A percentile compares a stretch with the other conserved stretches of the same genome.
phyloP scores from a whole-genome alignment of 305 asterid genomes.

The Fraxinus velutina region DNA sequence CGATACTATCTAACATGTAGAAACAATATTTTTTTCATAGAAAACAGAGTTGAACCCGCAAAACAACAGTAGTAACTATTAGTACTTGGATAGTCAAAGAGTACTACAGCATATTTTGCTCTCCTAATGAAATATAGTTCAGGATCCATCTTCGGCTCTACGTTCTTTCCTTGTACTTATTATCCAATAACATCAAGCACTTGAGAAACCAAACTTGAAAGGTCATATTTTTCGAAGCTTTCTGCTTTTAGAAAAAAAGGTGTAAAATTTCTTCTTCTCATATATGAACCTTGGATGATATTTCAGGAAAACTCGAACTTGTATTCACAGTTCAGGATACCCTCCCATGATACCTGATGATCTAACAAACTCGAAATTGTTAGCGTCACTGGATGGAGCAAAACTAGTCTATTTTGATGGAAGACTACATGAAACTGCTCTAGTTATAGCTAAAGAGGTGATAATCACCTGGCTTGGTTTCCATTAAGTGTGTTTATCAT shows the following conservation, averaged over 20 bases:
- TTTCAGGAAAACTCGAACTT: constrained; percentile 92
- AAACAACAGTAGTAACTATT: background rate
- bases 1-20: background rate
- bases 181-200: background rate
- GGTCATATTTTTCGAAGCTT: background rate
- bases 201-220: background rate
- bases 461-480: constrained; percentile 25
- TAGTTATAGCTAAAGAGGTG: constrained; percentile 80
- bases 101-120: background rate
- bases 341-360: constrained; percentile 91
- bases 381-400: constrained; percentile 65
- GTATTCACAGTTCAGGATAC: constrained; percentile 92
- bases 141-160: background rate
- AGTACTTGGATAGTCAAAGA: background rate
- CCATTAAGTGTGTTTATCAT: constrained; percentile 9
- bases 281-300: constrained; percentile 6
- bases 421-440: constrained; percentile 81
- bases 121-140: background rate
- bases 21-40: background rate
- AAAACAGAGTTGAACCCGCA: background rate
- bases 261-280: background rate
- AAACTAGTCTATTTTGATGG: constrained; percentile 76
- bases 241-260: background rate
- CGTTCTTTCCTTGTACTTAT: background rate
- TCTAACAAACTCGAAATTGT: constrained; percentile 53